Evolutionary conservation across 768 basidiomycete genomes (phyloP).

Genomic region (Rhodotorula toruloides): DNA sequence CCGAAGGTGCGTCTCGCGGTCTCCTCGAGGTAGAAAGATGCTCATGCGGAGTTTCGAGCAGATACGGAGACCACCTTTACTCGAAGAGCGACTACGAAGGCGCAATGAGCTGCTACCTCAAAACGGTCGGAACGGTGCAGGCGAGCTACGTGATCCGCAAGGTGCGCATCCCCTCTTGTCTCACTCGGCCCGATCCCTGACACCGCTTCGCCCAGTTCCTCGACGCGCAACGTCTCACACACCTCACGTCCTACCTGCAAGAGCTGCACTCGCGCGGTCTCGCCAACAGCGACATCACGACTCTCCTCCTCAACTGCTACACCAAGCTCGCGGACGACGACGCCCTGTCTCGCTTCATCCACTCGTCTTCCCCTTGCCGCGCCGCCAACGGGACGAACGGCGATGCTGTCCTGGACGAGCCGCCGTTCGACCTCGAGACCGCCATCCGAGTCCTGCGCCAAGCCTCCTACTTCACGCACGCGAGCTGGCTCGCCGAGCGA

Average conservation of each 20-base stretch:
- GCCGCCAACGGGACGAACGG: background rate
- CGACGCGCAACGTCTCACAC: slow-evolving; percentile 90
- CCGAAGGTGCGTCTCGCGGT: slow-evolving; percentile 47
- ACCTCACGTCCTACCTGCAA: slow-evolving; percentile 91
- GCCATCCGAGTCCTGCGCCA: slow-evolving; percentile 95
- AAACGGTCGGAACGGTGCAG: slow-evolving; percentile 80
- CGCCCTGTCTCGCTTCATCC: slow-evolving; percentile 85
- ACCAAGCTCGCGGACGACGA: slow-evolving; percentile 90
- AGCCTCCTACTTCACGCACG: slow-evolving; percentile 93
- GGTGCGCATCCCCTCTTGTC: slow-evolving; percentile 51
- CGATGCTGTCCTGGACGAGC: slow-evolving; percentile 50
- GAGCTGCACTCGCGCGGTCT: slow-evolving; percentile 83
- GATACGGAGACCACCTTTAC: slow-evolving; percentile 86
- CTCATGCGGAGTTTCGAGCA: too few relatives aligned
- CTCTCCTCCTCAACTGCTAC: slow-evolving; percentile 91
- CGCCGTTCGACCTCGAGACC: slow-evolving; percentile 94
- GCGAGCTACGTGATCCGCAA: slow-evolving; percentile 97
- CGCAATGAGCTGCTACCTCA: slow-evolving; percentile 84
- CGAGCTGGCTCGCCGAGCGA: slow-evolving; percentile 83
- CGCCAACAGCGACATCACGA: slow-evolving; percentile 94
- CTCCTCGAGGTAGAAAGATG: too few relatives aligned
- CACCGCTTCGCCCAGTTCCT: slow-evolving; percentile 61
- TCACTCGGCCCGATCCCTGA: background rate
- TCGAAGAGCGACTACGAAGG: slow-evolving; percentile 86
- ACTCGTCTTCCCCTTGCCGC: slow-evolving; percentile 50